Base-by-base conservation (phyloP, 805 yeast species). In the Ogataea parapolymorpha region DNA sequence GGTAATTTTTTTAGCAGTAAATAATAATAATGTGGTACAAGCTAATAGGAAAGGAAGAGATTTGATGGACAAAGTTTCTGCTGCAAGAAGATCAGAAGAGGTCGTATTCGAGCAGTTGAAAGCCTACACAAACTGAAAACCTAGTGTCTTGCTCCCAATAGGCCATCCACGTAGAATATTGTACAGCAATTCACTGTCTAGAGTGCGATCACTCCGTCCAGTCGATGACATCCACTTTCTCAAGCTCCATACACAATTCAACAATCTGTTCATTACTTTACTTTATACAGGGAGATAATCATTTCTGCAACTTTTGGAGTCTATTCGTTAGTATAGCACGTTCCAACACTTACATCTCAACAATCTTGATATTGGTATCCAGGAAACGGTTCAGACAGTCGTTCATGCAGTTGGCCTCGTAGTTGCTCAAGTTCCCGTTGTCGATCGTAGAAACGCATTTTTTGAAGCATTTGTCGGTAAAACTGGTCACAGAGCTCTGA, bases 401-500 rank as follows among this genome's bases (percentile, higher is more conserved):
- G 44, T 71, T 66, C 59, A 90, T 67, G 62, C 97, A 90, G 26
- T 70, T 63, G 51, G 82, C 85, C 63, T 90, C 97, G 41, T 62
- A 62, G 2, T 66, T 39, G 48, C 71, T 71, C 49, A 89, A 68
- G 34, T 69, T 70, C 23, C 75, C 74, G 42, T 68, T 64, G 35
- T 69, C 65, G 37, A 77, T 61, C 5, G 66, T 45, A 35, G 68
- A 66, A 38, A 88, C 75, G 64, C 98, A 90, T 66, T 85, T 85
- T 61, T 83, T 85, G 74, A 88, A 90, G 62, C 98, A 90, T 71
- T 82, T 72, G 59, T 88, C 90, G 20, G 96, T 89, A 75, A 87
- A 88, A 56, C 74, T 78, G 62, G 90, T 96, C 46, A 90, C 85
- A 25, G 95, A 79, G 68, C 77, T 74, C 63, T 88, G 96, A 23